Conservation (phyloP, 2,329 filamentous ascomycete genomes). For the Nemania bipapillata region DNA sequence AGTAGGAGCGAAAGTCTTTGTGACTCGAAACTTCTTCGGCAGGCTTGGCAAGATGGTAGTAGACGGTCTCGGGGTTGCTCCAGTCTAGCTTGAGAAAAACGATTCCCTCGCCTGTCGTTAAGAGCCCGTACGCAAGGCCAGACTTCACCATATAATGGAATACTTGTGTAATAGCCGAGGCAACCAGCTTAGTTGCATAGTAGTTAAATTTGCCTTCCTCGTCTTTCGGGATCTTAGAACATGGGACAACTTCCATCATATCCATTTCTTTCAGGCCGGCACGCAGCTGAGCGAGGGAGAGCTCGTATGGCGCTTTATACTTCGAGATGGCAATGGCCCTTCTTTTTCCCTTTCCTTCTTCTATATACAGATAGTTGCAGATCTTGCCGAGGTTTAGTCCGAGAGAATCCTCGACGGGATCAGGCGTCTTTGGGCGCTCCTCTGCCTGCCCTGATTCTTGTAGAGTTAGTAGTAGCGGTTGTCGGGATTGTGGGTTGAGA, state of each 20-base stretch:
- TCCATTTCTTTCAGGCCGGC: slow-evolving; percentile 56
- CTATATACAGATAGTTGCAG: slow-evolving; percentile 44
- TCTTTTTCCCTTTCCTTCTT: slow-evolving; percentile 17
- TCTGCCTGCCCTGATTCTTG: slow-evolving; percentile 7
- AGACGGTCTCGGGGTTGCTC: slow-evolving; percentile 45
- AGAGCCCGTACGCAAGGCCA: slow-evolving; percentile 57
- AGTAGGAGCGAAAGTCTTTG: slow-evolving; percentile 38
- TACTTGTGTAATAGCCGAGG: slow-evolving; percentile 59
- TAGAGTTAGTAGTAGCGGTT: slow-evolving; percentile 1
- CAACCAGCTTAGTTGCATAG: slow-evolving; percentile 21
- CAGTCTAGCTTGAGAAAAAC: slow-evolving; percentile 57
- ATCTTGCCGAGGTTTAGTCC: slow-evolving; percentile 52
- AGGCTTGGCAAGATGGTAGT: slow-evolving; percentile 51
- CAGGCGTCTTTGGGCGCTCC: slow-evolving; percentile 15
- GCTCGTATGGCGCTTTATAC: slow-evolving; percentile 62
- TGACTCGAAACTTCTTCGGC: slow-evolving; percentile 43
- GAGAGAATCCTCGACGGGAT: slow-evolving; percentile 16
- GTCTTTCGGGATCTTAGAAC: slow-evolving; percentile 22
- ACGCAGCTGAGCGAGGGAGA: slow-evolving; percentile 57
- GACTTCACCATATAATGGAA: slow-evolving; percentile 63
- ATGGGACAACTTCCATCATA: slow-evolving; percentile 54
- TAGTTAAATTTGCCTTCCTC: slow-evolving; percentile 18
- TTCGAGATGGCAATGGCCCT: slow-evolving; percentile 53
- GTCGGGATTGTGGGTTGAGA: background rate
- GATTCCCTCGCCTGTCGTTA: slow-evolving; percentile 57